phyloP scores from a whole-genome alignment of 2,329 filamentous ascomycete genomes.

The Clonostachys sp. region DNA sequence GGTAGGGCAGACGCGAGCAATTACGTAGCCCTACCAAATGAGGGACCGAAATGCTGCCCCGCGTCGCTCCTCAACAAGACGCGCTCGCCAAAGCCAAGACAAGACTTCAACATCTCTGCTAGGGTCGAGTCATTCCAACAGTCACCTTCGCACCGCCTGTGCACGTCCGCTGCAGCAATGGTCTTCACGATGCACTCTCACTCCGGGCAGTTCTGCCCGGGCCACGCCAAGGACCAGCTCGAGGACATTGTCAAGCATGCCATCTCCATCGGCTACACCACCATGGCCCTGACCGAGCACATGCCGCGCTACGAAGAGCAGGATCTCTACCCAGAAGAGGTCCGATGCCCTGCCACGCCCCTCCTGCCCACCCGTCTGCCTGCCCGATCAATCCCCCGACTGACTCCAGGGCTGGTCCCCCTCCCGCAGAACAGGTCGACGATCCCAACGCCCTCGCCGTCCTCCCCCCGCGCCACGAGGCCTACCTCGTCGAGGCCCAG shows the following conservation, averaged over 20 bases:
- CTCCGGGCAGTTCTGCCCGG: conserved; percentile 92
- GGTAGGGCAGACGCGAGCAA: too few species aligned
- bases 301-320: conserved; percentile 73
- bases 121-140: too few species aligned
- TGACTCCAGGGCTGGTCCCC: too few species aligned
- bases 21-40: too few species aligned
- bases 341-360: conserved; percentile 18
- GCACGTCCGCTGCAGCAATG: conserved; percentile 47
- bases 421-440: conserved; percentile 32
- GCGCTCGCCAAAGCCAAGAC: too few species aligned
- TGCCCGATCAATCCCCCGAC: neutral
- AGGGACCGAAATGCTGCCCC: too few species aligned
- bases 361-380: neutral
- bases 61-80: too few species aligned
- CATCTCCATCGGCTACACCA: conserved; percentile 72
- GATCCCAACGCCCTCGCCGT: conserved; percentile 41
- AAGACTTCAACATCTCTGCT: too few species aligned
- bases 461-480: conserved; percentile 55
- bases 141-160: too few species aligned
- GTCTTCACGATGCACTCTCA: conserved; percentile 98
- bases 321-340: conserved; percentile 93
- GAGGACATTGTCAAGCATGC: conserved; percentile 80
- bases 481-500: conserved; percentile 72
- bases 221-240: conserved; percentile 80
- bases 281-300: conserved; percentile 88